Evolutionary conservation across 2,329 filamentous ascomycete genomes (phyloP), one percentile per base, ranked within the genome.

Genomic region (Stemphylium beticola): DNA sequence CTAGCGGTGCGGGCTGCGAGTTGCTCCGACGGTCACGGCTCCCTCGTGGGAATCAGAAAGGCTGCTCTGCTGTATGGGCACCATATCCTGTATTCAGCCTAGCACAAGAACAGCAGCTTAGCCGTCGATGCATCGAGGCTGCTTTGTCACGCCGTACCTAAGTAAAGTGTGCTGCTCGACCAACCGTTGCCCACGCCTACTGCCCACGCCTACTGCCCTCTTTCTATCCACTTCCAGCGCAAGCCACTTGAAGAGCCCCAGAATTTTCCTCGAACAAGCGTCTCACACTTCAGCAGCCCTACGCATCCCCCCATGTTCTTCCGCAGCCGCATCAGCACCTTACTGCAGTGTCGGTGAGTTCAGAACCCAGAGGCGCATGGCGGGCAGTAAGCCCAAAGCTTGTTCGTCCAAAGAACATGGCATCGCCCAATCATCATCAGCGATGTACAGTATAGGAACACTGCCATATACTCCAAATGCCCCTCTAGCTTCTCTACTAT

Each of bases 281-380:
- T 66, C 61, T 63, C 53, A 65, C 45, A n/a, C 20, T 38, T 36
- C 57, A 51, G 49, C 55, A 63, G 66, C 66, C 66, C 63, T 68
- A 68, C 60, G 64, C 66, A 68, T 56, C 56, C 55, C 60, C 57
- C 58, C 61, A 66, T 58, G 55, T 60, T 60, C 59, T 61, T 55
- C 66, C 62, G 64, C 59, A 49, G 64, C 64, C 61, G 60, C 65
- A 67, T 68, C 66, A 68, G 62, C 66, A 68, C 64, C 61, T 65
- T 68, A 62, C 58, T 66, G 57, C 60, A 53, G 46, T 58, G 61
- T 66, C 60, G 61, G 62, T 67, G 64, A 62, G 46, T 41, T 45
- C 54, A 56, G 36, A 49, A 29, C 57, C 60, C 55, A 47, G 41
- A 56, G 33, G 49, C 57, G 57, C 53, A 54, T 58, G 56, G 51